Base-by-base conservation (phyloP, 2,329 filamentous ascomycete genomes). In the Diplodia mutila region DNA sequence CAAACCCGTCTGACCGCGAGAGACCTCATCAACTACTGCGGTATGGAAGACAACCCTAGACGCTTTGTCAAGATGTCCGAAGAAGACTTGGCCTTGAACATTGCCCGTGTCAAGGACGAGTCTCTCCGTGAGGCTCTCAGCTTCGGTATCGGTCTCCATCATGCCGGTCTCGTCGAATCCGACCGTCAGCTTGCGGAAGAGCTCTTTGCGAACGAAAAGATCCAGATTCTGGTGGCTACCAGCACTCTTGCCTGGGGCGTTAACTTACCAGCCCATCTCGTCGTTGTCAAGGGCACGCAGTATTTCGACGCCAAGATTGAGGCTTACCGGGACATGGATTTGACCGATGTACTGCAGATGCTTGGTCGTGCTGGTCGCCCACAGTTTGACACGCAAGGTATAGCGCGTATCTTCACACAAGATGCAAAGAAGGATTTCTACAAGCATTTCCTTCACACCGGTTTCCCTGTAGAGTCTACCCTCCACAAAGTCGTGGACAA, bases 351-450 rank as follows among this genome's bases (percentile, higher is more conserved):
- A 37, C 83, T 99, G 69, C 95, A 99, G 80, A 99, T 99, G 95
- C 85, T 99, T 32, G 95, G 95, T 72, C 90, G 95, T 80, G 95
- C 95, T 14, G 95, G 95, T 18, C 91, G 95, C 70, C 95, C 95
- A 3, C 95, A 99, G 76, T 99, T 99, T 77, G 95, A 99, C 79
- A 91, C 90, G 65, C 97, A 94, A 0, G 95, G 96, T 71, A 96
- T 99, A 67, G 96, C 95, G 11, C 90, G 94, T 34, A 99, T 99
- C 76, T 97, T 99, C 76, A 99, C 95, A 0, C 94, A 99, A 75
- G 94, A 98, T 74, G 85, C 94, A 2, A 99, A 98, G 84, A 99
- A 99, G 80, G 93, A 96, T 69, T 99, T 99, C 79, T 99, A 99
- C 82, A 99, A 99, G 83, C 95, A 99, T 80, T 99, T 99, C 82